A percentile compares a stretch with the other conserved stretches of the same genome.
phyloP scores from a whole-genome alignment of 148 eudicot species.

The Hydrangea macrophylla region DNA sequence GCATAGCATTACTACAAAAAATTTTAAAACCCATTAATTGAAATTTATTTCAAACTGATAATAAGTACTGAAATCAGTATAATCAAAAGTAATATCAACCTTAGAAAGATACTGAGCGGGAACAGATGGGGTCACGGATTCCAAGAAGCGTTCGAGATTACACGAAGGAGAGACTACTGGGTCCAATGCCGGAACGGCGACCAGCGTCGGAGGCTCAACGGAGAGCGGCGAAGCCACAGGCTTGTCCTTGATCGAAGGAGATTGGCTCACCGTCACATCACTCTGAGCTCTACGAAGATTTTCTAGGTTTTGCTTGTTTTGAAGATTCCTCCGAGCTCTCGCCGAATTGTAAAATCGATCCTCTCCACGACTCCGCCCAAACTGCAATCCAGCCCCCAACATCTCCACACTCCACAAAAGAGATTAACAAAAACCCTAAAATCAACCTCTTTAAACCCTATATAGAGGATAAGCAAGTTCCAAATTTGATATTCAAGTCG shows the following conservation, averaged over 20 bases:
- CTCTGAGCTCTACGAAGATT: slow-evolving; percentile 49
- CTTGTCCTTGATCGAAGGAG: slow-evolving; percentile 10
- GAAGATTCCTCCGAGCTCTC: slow-evolving; percentile 37
- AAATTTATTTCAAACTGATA: not conserved
- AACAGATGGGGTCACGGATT: slow-evolving; percentile 66
- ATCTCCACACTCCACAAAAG: slow-evolving; percentile 18
- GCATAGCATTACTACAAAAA: too few species aligned
- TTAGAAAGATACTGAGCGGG: slow-evolving; percentile 65
- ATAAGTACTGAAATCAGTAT: not conserved
- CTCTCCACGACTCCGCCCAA: slow-evolving; percentile 47
- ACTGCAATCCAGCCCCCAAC: slow-evolving; percentile 72
- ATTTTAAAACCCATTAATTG: not conserved
- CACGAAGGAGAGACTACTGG: slow-evolving; percentile 37
- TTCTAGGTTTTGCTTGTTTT: slow-evolving; percentile 26
- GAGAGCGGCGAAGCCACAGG: slow-evolving; percentile 10
- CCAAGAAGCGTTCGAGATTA: slow-evolving; percentile 69
- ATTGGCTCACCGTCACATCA: slow-evolving; percentile 37
- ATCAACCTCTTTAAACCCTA: not conserved
- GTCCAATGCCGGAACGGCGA: slow-evolving; percentile 13
- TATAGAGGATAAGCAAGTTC: not conserved
- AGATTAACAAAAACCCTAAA: slow-evolving; percentile 4
- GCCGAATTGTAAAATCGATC: slow-evolving; percentile 56
- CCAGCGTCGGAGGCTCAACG: slow-evolving; percentile 23
- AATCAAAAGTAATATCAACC: slow-evolving; percentile 35
- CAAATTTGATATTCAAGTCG: not conserved